Percentiles rank a stretch among this genome's conserved stretches.
These are phyloP conservation scores for Rhizopus delemar DNA, from an alignment of 371 early-diverging fungal species.

Conservation along the genomic window DNA sequence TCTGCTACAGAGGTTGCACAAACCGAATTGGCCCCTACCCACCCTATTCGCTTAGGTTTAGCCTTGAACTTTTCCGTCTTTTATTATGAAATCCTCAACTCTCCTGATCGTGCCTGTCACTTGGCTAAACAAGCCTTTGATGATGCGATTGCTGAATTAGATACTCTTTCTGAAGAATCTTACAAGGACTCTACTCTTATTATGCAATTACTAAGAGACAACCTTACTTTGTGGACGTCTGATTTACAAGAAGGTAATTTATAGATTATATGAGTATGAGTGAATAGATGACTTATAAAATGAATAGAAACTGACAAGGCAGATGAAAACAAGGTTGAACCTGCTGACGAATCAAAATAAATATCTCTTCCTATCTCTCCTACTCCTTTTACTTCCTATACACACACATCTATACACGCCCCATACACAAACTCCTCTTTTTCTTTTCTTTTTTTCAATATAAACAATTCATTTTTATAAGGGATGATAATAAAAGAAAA, in stretches of 20 bases:
- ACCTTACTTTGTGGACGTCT: conserved; percentile 99
- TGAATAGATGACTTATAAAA: not conserved
- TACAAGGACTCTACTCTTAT: conserved; percentile 99
- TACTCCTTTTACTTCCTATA: not conserved
- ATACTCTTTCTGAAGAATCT: conserved; percentile 97
- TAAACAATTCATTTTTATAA: conserved; percentile 3
- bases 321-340: conserved; percentile 26
- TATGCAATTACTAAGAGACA: conserved; percentile 99
- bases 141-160: conserved; percentile 97
- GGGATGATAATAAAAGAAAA: too few relatives aligned
- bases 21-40: conserved; percentile 92
- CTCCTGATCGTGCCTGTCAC: conserved; percentile 97
- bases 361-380: conserved; percentile 4
- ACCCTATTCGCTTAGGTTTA: conserved; percentile 98
- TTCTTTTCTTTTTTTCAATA: not conserved
- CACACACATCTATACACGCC: conserved; percentile 1
- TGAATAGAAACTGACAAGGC: conserved; percentile 24
- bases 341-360: conserved; percentile 32
- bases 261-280: not conserved
- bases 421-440: not conserved
- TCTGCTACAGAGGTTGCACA: conserved; percentile 93
- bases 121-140: conserved; percentile 99
- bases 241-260: conserved; percentile 85
- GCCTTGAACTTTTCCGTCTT: conserved; percentile 99
- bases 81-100: conserved; percentile 99